Base-by-base conservation (phyloP, 2,329 filamentous ascomycete genomes). In the Phialocephala subalpina region DNA sequence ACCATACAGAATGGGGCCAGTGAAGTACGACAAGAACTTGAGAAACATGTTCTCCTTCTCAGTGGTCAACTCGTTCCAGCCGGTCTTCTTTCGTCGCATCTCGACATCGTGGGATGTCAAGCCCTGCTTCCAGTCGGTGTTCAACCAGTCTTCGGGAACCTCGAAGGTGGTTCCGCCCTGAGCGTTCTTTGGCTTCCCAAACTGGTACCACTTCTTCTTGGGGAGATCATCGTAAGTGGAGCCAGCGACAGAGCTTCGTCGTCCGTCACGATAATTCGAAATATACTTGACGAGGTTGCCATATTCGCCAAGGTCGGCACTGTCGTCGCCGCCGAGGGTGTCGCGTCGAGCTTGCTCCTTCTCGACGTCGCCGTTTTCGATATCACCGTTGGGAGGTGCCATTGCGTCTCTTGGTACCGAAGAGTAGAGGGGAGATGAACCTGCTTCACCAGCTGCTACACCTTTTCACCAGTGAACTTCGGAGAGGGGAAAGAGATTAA, bases 11-110 rank as follows among this genome's bases (percentile, higher is more conserved):
- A 93, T 90, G 69, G 90, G 90, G 75, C 90, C 90, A 72, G 83
- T 87, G 85, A 93, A 93, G 82, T 90, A 93, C 77, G 87, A 84
- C 73, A 93, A 80, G 82, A 93, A 92, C 82, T 92, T 90, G 77
- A 90, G 78, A 78, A 92, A 85, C 82, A 92, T 82, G 82, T 92
- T 92, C 81, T 90, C 88, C 84, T 92, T 92, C 82, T 92, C 90
- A 36, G 89, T 87, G 35, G 84, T 83, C 77, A 93, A 82, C 78
- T 93, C 90, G 82, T 92, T 93, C 82, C 80, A 92, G 67, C 90
- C 90, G 71, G 83, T 84, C 74, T 85, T 84, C 81, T 87, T 91
- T 73, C 90, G 84, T 74, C 90, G 86, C 60, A 75, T 74, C 75
- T 92, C 90, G 62, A 91, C 86, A 67, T 91, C 87, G 67, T 76